Percentiles rank a stretch among this genome's conserved stretches.
Evolutionary conservation across 1,139 yeast species (phyloP).

Genomic region (Candida labiduridarum): DNA sequence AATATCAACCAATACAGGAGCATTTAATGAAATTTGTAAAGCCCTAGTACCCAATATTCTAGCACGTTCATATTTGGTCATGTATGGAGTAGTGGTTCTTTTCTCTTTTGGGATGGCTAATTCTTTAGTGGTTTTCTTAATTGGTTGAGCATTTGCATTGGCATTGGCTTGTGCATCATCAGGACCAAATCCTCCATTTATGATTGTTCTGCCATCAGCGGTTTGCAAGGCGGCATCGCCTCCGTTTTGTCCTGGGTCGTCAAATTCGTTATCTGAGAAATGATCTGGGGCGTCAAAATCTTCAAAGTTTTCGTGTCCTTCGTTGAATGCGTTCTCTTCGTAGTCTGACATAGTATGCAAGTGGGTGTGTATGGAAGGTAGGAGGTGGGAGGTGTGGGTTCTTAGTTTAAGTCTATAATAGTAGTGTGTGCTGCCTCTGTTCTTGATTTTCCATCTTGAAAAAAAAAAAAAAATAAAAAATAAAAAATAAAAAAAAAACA

Average conservation of each 20-base stretch:
- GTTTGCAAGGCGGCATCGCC: constrained; percentile 57
- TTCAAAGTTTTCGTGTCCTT: constrained; percentile 76
- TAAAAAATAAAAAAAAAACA: constrained; percentile 3
- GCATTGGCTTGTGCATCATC: constrained; percentile 54
- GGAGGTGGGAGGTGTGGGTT: neutral
- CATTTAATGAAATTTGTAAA: constrained; percentile 93
- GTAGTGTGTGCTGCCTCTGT: neutral
- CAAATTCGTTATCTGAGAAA: constrained; percentile 65
- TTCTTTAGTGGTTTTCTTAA: constrained; percentile 64
- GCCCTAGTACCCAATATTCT: constrained; percentile 97
- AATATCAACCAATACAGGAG: constrained; percentile 95
- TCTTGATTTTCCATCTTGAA: constrained; percentile 7
- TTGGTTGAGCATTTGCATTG: constrained; percentile 11
- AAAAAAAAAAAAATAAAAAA: constrained; percentile 2
- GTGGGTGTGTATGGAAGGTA: neutral
- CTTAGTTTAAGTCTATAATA: too few relatives aligned
- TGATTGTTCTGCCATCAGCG: constrained; percentile 73
- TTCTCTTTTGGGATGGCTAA: constrained; percentile 87
- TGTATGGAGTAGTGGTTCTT: constrained; percentile 94
- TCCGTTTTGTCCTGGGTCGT: constrained; percentile 27
- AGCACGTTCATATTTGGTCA: constrained; percentile 98
- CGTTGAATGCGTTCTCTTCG: constrained; percentile 65
- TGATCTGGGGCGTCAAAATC: constrained; percentile 79
- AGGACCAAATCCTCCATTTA: constrained; percentile 68
- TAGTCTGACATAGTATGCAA: constrained; percentile 45